Evolutionary conservation across 257 asterid species (phyloP).

Genomic region (Ilex asprella): DNA sequence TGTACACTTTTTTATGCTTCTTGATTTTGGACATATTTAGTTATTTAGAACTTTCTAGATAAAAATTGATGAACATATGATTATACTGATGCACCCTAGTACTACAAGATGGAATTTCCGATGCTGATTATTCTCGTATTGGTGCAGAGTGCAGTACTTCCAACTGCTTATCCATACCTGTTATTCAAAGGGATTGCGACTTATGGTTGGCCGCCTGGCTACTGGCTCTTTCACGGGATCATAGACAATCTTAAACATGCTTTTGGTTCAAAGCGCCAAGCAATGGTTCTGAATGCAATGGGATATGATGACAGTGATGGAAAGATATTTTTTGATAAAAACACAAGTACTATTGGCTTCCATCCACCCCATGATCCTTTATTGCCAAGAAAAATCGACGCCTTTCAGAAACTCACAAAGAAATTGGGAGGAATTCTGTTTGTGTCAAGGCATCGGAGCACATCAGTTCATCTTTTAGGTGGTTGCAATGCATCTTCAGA

Average conservation of each 20-base stretch:
- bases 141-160: conserved; percentile 48
- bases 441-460: conserved; percentile 42
- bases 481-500: conserved; percentile 45
- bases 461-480: conserved; percentile 50
- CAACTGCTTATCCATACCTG: conserved; percentile 34
- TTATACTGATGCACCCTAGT: too few relatives aligned
- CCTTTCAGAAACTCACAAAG: conserved; percentile 36
- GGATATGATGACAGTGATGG: conserved; percentile 44
- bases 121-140: background rate
- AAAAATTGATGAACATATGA: too few relatives aligned
- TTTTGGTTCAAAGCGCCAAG: conserved; percentile 19
- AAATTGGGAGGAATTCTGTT: conserved; percentile 47
- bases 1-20: too few relatives aligned
- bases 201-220: conserved; percentile 25
- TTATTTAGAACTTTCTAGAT: too few relatives aligned
- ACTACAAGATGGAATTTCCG: too few relatives aligned
- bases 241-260: conserved; percentile 22
- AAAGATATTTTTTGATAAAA: conserved; percentile 25
- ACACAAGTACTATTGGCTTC: conserved; percentile 18
- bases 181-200: conserved; percentile 38
- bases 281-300: conserved; percentile 36
- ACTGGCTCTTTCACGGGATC: conserved; percentile 18
- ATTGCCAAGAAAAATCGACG: conserved; percentile 32
- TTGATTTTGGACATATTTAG: too few relatives aligned
- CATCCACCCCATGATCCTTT: conserved; percentile 42